Conservation (phyloP, 106 monocot species). For the Apostasia ramifera region DNA sequence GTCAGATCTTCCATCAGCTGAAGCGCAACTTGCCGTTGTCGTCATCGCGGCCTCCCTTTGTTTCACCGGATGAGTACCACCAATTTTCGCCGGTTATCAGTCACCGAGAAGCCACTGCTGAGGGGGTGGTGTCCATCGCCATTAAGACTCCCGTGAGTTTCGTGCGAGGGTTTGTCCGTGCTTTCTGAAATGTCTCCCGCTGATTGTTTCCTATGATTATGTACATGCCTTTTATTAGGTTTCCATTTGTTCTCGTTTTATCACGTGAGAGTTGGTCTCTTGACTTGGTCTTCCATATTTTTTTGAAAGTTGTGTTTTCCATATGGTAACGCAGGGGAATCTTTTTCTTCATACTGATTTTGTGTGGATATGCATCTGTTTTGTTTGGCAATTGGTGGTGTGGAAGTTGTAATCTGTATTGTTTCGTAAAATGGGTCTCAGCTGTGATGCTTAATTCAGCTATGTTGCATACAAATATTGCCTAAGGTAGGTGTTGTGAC, state of each 20-base stretch:
- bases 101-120: constrained; percentile 12
- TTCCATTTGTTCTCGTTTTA: background rate
- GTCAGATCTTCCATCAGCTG: constrained; percentile 47
- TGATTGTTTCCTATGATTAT: background rate
- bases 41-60: constrained; percentile 37
- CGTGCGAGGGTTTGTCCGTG: background rate
- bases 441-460: too few relatives aligned
- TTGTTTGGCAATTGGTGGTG: too few relatives aligned
- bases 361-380: too few relatives aligned
- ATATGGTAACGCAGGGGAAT: too few relatives aligned
- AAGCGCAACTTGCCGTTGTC: constrained; percentile 43
- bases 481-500: too few relatives aligned
- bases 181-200: background rate
- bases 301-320: too few relatives aligned
- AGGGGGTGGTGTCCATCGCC: constrained; percentile 34
- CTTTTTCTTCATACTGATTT: too few relatives aligned
- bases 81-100: constrained; percentile 26
- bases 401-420: too few relatives aligned
- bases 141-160: constrained; percentile 70
- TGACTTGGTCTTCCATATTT: too few relatives aligned
- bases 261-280: background rate
- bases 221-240: background rate
- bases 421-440: too few relatives aligned
- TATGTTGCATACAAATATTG: too few relatives aligned
- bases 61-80: constrained; percentile 59